Base-by-base conservation (phyloP, 1,284 basidiomycete species). In the Ceratobasidium sp. region DNA sequence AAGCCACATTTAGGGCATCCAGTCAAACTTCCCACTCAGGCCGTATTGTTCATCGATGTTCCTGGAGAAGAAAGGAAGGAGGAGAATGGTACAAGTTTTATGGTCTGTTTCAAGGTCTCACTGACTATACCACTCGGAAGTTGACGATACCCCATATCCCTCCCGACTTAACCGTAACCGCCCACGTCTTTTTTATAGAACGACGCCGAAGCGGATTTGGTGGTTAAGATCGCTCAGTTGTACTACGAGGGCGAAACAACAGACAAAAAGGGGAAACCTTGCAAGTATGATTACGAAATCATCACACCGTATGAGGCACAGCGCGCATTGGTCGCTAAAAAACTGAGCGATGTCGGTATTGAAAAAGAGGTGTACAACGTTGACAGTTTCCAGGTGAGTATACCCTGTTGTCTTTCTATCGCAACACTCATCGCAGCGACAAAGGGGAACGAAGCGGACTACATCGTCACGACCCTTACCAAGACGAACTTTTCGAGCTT, bases 251-350 rank as follows among this genome's bases (percentile, higher is more conserved):
- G n/a, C n/a, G n/a, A n/a, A n/a, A 42, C 3, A n/a, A 1, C 17
- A 2, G n/a, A 32, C 25, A 34, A 34, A 31, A 27, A 49, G 25
- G 57, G 45, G 17, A 29, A 13, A 20, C 25, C n/a, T n/a, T n/a
- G n/a, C n/a, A n/a, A 49, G 49, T 10, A 40, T 15, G 75, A 78
- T 0, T 90, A 81, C 75, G 82, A 82, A 50, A 83, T 91, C 58
- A 87, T 91, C 55, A 91, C 87, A 5, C 88, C 88, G 0, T 91
- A 90, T 81, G 87, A 88, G 74, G 82, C 80, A 2, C 89, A 91
- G 75, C 81, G 87, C 15, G 80, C 76, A 40, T 60, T 78, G 7
- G 81, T 91, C 74, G 85, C 88, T 73, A 71, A 78, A 0, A 72
- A 68, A 6, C 79, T 91, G 74, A 83, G 84, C 69, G 68, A 75